A percentile compares a stretch with the other conserved stretches of the same genome.
phyloP scores from a whole-genome alignment of 108 stramenopile species.

The Chaetoceros tenuissimus region DNA sequence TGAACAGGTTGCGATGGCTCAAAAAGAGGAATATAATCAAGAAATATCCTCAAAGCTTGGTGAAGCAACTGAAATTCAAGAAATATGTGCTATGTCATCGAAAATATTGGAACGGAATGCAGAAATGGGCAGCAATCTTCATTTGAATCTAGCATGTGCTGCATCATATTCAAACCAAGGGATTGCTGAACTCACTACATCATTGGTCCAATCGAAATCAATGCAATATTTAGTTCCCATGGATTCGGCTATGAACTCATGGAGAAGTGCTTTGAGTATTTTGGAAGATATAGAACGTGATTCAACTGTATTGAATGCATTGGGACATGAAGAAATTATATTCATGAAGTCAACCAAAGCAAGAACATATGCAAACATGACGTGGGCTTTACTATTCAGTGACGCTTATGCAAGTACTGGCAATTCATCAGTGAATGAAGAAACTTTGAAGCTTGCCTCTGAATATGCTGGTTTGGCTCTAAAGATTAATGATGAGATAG shows the following conservation, averaged over 20 bases:
- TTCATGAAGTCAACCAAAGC: slow-evolving; percentile 11
- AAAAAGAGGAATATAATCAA: background rate
- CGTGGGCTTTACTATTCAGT: slow-evolving; percentile 29
- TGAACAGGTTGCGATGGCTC: background rate
- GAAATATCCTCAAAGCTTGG: background rate
- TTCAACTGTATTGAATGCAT: background rate
- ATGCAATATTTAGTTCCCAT: slow-evolving; percentile 15
- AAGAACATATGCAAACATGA: slow-evolving; percentile 21
- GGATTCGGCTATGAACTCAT: slow-evolving; percentile 21
- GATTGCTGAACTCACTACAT: background rate
- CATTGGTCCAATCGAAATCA: background rate
- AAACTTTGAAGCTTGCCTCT: slow-evolving; percentile 46
- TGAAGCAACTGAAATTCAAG: background rate
- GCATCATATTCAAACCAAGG: background rate
- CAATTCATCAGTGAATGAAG: slow-evolving; percentile 1
- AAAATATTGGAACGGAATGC: background rate
- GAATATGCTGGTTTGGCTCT: slow-evolving; percentile 60
- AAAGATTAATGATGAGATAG: slow-evolving; percentile 13
- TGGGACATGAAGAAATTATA: slow-evolving; percentile 2
- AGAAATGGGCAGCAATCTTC: too few species aligned
- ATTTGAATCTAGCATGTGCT: background rate
- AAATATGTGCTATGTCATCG: background rate
- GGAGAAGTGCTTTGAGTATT: slow-evolving; percentile 13
- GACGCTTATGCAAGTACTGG: background rate
- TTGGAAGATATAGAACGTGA: slow-evolving; percentile 10